A percentile compares a stretch with the other conserved stretches of the same genome.
Evolutionary conservation across 441 rosid genomes (phyloP).

Genomic region (Isatis lusitanica): DNA sequence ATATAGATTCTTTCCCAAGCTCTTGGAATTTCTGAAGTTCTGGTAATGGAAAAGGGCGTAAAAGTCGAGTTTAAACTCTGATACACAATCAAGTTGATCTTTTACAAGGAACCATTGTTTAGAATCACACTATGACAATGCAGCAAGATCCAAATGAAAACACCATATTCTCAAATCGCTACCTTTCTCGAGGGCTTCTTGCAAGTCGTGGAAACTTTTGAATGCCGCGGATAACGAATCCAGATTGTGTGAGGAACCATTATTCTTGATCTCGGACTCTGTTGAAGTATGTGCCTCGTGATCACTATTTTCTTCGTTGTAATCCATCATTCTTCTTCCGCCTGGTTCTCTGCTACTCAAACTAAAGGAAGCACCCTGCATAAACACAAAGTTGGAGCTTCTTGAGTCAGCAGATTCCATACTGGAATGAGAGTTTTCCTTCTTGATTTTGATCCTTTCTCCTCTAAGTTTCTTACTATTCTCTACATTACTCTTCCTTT

Average conservation of each 20-base stretch:
- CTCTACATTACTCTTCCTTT: constrained; percentile 52
- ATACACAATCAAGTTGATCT: constrained; percentile 9
- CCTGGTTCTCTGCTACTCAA: constrained; percentile 57
- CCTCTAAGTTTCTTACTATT: constrained; percentile 73
- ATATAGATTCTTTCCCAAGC: constrained; percentile 54
- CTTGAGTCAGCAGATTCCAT: constrained; percentile 80
- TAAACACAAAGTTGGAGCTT: constrained; percentile 81
- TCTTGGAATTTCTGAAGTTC: constrained; percentile 69
- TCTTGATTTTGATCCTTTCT: constrained; percentile 76
- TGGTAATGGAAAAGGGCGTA: constrained; percentile 36
- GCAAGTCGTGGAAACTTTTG: constrained; percentile 53
- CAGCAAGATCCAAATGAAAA: constrained; percentile 10
- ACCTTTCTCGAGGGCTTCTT: constrained; percentile 80
- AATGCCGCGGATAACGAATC: constrained; percentile 63
- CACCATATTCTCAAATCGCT: constrained; percentile 16
- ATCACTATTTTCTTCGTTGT: constrained; percentile 56
- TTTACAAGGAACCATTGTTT: neutral
- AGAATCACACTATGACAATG: neutral
- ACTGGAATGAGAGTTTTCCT: constrained; percentile 85
- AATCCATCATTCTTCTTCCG: constrained; percentile 51
- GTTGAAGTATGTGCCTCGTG: constrained; percentile 45
- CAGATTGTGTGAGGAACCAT: constrained; percentile 35
- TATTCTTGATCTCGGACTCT: constrained; percentile 46
- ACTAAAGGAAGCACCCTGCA: constrained; percentile 57
- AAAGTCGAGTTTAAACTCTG: neutral